A percentile compares a stretch with the other conserved stretches of the same genome.
These are phyloP conservation scores for Camellia lanceoleosa DNA, from an alignment of 148 eudicot species.

Conservation along the genomic window DNA sequence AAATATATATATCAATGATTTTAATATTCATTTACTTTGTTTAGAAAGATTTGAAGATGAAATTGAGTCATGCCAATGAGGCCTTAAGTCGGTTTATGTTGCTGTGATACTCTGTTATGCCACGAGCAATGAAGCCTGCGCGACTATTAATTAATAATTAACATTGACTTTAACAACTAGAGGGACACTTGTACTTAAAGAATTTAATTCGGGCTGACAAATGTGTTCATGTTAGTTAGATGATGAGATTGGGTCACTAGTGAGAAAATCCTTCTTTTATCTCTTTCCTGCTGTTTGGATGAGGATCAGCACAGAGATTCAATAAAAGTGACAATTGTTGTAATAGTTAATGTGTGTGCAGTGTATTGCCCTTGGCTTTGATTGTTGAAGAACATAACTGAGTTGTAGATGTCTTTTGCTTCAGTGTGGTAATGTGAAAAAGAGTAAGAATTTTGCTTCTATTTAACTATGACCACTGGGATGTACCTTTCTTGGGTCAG, in stretches of 20 bases:
- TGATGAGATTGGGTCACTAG: background rate
- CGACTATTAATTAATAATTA: no score
- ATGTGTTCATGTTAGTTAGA: background rate
- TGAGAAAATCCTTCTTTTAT: background rate
- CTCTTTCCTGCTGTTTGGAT: background rate
- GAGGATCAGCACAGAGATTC: background rate
- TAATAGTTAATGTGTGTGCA: background rate
- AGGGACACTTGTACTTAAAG: background rate
- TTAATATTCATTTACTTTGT: background rate
- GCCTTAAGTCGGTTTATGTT: background rate
- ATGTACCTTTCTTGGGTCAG: background rate
- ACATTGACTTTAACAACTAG: background rate
- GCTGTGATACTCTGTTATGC: background rate
- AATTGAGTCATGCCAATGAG: background rate
- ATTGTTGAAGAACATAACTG: background rate
- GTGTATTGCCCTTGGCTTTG: background rate
- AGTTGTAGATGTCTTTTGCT: background rate
- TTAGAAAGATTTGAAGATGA: background rate
- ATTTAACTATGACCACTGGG: background rate
- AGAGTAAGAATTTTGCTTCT: no score
- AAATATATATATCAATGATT: background rate
- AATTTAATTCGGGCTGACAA: background rate
- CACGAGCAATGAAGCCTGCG: background rate
- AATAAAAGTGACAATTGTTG: background rate
- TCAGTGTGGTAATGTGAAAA: no score